Evolutionary conservation across 495 filamentous ascomycete genomes (phyloP), one percentile per base, ranked within the genome.

Genomic region (Penicillium ochrochloron): DNA sequence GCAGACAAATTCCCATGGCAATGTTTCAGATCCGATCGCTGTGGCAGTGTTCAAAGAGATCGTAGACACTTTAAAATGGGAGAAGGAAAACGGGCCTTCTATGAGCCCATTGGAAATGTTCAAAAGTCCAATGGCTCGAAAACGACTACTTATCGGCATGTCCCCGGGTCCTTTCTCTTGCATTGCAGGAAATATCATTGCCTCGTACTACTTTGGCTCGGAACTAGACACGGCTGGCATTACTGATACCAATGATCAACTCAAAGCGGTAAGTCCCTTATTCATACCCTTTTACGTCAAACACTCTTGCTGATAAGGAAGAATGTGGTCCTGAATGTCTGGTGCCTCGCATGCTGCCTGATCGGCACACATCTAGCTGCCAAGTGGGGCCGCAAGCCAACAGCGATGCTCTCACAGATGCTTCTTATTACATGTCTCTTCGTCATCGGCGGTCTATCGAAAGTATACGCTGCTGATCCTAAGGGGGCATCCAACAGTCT

Each of bases 141-240:
- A 76, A 58, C 69, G 82, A n/a, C 64, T 83, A 0, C 68, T 83
- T 11, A 78, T 83, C 62, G 80, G 75, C 44, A 78, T 79, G 68
- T 79, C 75, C 2, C 65, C 76, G 0, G 70, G 70, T 2, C 56
- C 78, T 5, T 84, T 85, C 60, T 79, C 75, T 19, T 82, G 79
- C 59, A 78, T 85, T 51, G 80, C 80, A 0, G 82, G 82, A 1
- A 83, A 83, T 59, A 79, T 83, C 56, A 83, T 84, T 63, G 80
- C 80, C 0, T 80, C 75, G 37, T 39, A 39, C 10, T 39, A 39
- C 14, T 85, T 84, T 64, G 84, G 83, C 65, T 75, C 84, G 4
- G 37, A 39, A 14, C 37, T 39, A 15, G 37, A 39, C 37, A 39
- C 37, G 5, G 37, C 37, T 15, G 37, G 37, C 37, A 39, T 39